phyloP scores from a whole-genome alignment of 2,329 filamentous ascomycete species.

The Dactylellina cionopaga region DNA sequence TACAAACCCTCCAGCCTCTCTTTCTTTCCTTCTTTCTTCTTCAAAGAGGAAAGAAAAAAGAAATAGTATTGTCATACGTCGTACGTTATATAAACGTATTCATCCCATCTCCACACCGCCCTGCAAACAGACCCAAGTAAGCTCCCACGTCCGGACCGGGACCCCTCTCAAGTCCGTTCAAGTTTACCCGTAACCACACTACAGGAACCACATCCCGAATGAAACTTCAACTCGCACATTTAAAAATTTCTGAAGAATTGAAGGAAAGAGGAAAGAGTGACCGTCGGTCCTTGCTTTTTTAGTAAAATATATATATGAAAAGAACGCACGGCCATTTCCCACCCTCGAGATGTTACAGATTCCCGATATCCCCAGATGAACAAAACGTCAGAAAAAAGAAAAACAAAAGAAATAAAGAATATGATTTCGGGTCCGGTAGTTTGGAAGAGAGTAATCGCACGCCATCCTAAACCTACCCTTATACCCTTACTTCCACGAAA shows the following conservation, averaged over 20 bases:
- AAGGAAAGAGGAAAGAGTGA: not conserved
- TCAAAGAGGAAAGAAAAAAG: not conserved
- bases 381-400: no score
- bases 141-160: no score
- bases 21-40: not conserved
- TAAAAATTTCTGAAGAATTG: not conserved
- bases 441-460: conserved; percentile 12
- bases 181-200: conserved; percentile 49
- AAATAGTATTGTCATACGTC: no score
- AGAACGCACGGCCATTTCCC: no score
- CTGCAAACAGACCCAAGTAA: not conserved
- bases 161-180: no score
- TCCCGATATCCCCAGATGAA: conserved; percentile 40
- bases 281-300: no score
- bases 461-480: no score
- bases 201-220: conserved; percentile 44
- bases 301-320: no score
- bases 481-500: no score
- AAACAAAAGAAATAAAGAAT: not conserved
- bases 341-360: no score
- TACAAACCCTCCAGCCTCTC: not conserved
- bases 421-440: conserved; percentile 16
- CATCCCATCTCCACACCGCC: conserved; percentile 9
- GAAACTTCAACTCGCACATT: not conserved
- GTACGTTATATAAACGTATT: no score